Conservation (phyloP, 2,329 filamentous ascomycete genomes). For the Zasmidium angulare region DNA sequence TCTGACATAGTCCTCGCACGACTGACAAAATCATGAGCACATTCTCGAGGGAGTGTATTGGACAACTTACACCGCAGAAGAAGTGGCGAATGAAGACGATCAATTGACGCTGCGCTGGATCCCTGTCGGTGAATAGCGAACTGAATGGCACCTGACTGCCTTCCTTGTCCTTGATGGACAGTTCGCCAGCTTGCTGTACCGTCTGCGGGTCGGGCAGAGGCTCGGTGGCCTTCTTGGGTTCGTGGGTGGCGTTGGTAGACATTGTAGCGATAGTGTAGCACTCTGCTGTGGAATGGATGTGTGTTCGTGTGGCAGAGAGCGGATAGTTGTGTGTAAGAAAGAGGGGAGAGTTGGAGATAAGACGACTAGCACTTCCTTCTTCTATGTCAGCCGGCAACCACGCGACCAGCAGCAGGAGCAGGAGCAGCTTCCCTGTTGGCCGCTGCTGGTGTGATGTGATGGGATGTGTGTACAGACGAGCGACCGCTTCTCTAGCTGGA, state of each 20-base stretch:
- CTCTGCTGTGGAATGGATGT: neutral
- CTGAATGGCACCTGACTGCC: constrained; percentile 29
- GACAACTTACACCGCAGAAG: constrained; percentile 38
- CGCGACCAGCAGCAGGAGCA: neutral
- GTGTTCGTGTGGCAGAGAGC: neutral
- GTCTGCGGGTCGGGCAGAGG: constrained; percentile 17
- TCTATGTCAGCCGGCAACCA: neutral
- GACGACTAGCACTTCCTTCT: neutral
- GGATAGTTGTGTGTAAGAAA: neutral
- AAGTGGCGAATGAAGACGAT: constrained; percentile 43
- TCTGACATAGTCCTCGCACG: constrained; percentile 37
- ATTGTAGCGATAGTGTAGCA: constrained; percentile 3
- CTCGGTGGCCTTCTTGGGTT: constrained; percentile 12
- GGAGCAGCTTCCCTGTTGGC: too few relatives aligned
- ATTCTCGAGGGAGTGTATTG: neutral
- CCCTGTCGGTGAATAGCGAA: constrained; percentile 25
- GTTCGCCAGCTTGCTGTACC: constrained; percentile 23
- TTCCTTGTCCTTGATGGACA: constrained; percentile 27
- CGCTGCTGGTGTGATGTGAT: too few relatives aligned
- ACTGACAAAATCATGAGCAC: neutral
- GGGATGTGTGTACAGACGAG: too few relatives aligned
- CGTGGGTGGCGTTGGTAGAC: constrained; percentile 10
- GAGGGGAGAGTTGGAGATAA: neutral
- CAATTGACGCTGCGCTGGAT: constrained; percentile 27
- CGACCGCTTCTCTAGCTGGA: too few relatives aligned